Percentiles rank a stretch among this genome's conserved stretches.
phyloP scores from a whole-genome alignment of 768 basidiomycete genomes.

The Collybia nuda region DNA sequence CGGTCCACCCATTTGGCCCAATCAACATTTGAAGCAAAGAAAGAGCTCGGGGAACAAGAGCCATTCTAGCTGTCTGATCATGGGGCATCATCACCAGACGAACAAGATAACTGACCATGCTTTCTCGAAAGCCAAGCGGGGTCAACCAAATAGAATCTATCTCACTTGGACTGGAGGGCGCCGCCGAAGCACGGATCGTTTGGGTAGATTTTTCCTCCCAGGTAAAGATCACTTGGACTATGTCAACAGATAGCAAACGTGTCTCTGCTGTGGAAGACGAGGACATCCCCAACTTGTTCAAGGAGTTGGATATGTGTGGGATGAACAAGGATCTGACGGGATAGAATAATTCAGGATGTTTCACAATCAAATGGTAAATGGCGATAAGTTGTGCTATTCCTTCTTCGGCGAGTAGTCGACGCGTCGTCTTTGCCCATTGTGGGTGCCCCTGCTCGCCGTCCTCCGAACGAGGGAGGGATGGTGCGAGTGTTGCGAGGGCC shows the following conservation, averaged over 20 bases:
- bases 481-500: constrained; percentile 84
- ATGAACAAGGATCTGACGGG: constrained; percentile 91
- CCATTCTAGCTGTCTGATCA: constrained; percentile 46
- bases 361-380: constrained; percentile 91
- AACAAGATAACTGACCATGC: constrained; percentile 94
- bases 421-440: constrained; percentile 85
- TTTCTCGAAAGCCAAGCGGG: constrained; percentile 80
- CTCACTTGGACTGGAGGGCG: constrained; percentile 16
- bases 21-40: constrained; percentile 74
- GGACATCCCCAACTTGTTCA: constrained; percentile 85
- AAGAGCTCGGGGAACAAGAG: constrained; percentile 63
- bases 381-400: constrained; percentile 69
- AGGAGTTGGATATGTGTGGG: constrained; percentile 88
- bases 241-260: constrained; percentile 84
- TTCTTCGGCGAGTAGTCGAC: constrained; percentile 87
- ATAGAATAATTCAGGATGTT: constrained; percentile 90
- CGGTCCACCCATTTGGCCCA: constrained; percentile 82
- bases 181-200: constrained; percentile 13
- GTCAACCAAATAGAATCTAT: constrained; percentile 59
- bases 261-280: constrained; percentile 72
- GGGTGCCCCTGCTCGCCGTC: constrained; percentile 57
- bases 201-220: constrained; percentile 81
- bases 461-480: constrained; percentile 70
- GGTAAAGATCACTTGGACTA: constrained; percentile 86
- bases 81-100: constrained; percentile 75